phyloP scores from a whole-genome alignment of 768 basidiomycete genomes.

The Tricholoma matsutake region DNA sequence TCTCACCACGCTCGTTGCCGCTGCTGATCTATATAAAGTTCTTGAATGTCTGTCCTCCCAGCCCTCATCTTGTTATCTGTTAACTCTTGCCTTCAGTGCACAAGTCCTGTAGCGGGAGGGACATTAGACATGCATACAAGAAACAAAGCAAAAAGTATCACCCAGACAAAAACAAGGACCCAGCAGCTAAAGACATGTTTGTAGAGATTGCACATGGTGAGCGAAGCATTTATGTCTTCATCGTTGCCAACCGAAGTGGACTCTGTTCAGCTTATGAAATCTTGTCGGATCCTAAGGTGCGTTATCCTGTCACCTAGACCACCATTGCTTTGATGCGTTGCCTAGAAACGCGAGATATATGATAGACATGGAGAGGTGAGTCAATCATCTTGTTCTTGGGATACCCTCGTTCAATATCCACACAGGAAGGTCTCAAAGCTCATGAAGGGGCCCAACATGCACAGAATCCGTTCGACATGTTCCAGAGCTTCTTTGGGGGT shows the following conservation, averaged over 20 bases:
- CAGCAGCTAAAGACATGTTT: slow-evolving; percentile 79
- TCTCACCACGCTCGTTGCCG: slow-evolving; percentile 38
- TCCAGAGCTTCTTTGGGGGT: slow-evolving; percentile 89
- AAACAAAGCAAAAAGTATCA: slow-evolving; percentile 85
- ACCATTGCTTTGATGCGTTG: not conserved
- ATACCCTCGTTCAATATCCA: not conserved
- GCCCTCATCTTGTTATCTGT: slow-evolving; percentile 19
- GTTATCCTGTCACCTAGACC: slow-evolving; percentile 17
- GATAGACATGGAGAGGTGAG: slow-evolving; percentile 87
- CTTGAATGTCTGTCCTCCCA: slow-evolving; percentile 63
- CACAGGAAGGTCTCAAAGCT: slow-evolving; percentile 84
- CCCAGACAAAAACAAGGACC: slow-evolving; percentile 93
- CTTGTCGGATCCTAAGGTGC: slow-evolving; percentile 79
- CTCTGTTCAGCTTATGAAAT: slow-evolving; percentile 78
- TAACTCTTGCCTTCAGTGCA: slow-evolving; percentile 41
- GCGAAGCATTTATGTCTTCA: slow-evolving; percentile 16
- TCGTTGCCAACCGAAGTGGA: not conserved
- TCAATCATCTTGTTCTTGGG: not conserved
- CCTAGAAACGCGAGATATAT: slow-evolving; percentile 88
- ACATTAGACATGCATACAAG: slow-evolving; percentile 92
- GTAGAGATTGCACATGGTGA: slow-evolving; percentile 88
- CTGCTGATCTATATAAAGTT: slow-evolving; percentile 78
- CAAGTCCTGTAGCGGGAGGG: slow-evolving; percentile 78
- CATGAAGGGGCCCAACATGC: slow-evolving; percentile 85
- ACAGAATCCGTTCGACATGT: slow-evolving; percentile 91